Base-by-base conservation (phyloP, 352 stramenopile genomes). In the Peronospora farinosa region DNA sequence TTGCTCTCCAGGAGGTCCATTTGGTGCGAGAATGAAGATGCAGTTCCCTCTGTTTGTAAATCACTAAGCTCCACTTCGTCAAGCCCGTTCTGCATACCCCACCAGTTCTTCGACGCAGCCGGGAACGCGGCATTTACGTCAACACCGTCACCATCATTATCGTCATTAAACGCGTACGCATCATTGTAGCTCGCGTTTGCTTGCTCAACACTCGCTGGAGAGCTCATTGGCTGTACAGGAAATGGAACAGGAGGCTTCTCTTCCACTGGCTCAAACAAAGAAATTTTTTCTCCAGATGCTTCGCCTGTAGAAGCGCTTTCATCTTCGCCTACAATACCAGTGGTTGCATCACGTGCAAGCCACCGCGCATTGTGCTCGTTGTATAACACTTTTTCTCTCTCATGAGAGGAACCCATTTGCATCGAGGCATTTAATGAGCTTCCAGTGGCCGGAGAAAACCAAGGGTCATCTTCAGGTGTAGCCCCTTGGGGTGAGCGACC, bases 11-110 rank as follows among this genome's bases (percentile, higher is more conserved):
- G 69, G 10, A 68, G 60, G 23, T 82, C 73, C 44, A 82, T 54
- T 23, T 65, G 73, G 7, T 85, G 73, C 10, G 77, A 88, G 46
- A 87, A 88, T 6, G 63, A 70, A 28, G 77, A 88, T 16, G 65
- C 77, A 0, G 79, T 91, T 28, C 81, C 77, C 54, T 90, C 79
- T 0, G 79, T 91, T 40, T 91, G 79, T 5, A 86, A 35, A 25
- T 91, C 79, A 38, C 79, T 91, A 10, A 88, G 62, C 38, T 88
- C 79, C 37, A 87, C 67, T 21, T 88, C 79, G 15, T 67, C 54
- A 16, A 43, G 40, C 12, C 38, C 36, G 15, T 67, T 64, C 17
- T 84, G 52, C 54, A 82, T 77, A 1, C 74, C 72, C 77, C 78
- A 91, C 75, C 73, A 88, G 47, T 88, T 82, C 49, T 87, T 86